Evolutionary conservation across 768 basidiomycete genomes (phyloP).

Genomic region (Hericium alpestre): DNA sequence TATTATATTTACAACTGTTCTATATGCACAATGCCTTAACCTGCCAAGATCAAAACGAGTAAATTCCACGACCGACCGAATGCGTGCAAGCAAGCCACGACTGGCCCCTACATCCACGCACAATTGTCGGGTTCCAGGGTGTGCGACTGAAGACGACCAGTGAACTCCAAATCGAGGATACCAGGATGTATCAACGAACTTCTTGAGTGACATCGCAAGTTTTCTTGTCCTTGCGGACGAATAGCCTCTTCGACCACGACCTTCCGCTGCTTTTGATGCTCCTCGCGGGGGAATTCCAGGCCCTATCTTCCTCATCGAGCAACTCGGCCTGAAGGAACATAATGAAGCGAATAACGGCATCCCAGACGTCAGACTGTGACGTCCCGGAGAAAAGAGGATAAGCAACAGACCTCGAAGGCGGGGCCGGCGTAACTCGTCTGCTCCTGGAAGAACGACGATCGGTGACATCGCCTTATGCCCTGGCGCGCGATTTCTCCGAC

Average conservation of each 20-base stretch:
- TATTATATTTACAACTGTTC: no score
- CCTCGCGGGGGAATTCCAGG: background rate
- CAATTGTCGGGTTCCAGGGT: constrained; percentile 14
- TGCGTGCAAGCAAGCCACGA: background rate
- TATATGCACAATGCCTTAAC: no score
- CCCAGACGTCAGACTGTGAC: background rate
- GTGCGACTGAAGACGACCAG: constrained; percentile 5
- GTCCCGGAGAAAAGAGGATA: background rate
- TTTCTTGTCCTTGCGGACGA: background rate
- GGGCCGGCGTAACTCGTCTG: background rate
- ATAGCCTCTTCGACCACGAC: background rate
- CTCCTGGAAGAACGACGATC: background rate
- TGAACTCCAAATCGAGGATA: background rate
- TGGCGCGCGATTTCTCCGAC: background rate
- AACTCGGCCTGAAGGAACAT: background rate
- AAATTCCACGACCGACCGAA: background rate
- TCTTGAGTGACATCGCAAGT: background rate
- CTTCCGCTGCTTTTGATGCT: background rate
- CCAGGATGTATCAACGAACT: background rate
- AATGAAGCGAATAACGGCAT: background rate
- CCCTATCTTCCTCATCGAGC: background rate
- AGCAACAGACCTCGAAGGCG: background rate
- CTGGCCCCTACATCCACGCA: constrained; percentile 12
- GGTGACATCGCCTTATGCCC: background rate
- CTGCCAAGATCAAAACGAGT: no score